A percentile compares a stretch with the other conserved stretches of the same genome.
Conservation (phyloP, 1,139 yeast genomes). For the Eremothecium cymbalariae region DNA sequence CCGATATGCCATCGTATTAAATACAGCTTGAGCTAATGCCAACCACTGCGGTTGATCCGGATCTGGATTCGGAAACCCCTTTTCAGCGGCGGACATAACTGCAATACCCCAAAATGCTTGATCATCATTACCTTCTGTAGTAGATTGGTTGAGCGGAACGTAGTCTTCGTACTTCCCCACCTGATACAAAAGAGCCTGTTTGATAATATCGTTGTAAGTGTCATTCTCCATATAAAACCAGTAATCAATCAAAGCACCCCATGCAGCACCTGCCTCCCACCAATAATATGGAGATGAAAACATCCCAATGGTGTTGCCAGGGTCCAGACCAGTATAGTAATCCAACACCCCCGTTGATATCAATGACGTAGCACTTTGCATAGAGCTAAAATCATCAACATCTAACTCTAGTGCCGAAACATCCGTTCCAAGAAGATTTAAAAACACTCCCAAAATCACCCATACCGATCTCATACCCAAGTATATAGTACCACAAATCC, state of each 20-base stretch:
- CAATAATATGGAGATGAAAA: slow-evolving; percentile 83
- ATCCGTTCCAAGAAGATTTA: not conserved
- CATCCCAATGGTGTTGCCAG: slow-evolving; percentile 80
- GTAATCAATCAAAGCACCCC: slow-evolving; percentile 79
- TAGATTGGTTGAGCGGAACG: slow-evolving; percentile 81
- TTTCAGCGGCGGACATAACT: slow-evolving; percentile 83
- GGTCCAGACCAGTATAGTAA: slow-evolving; percentile 64
- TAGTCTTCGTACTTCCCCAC: slow-evolving; percentile 70
- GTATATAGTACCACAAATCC: slow-evolving; percentile 3
- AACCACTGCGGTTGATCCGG: slow-evolving; percentile 55
- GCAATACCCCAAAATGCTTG: slow-evolving; percentile 97
- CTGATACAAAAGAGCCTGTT: slow-evolving; percentile 62
- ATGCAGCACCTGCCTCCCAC: slow-evolving; percentile 99
- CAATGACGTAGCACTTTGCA: slow-evolving; percentile 47
- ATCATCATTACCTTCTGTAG: slow-evolving; percentile 97
- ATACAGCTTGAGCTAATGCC: slow-evolving; percentile 67
- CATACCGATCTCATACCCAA: slow-evolving; percentile 4
- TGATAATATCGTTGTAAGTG: slow-evolving; percentile 52
- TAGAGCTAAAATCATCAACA: slow-evolving; percentile 32
- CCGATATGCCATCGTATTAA: slow-evolving; percentile 80
- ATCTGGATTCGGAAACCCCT: slow-evolving; percentile 74
- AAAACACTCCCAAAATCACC: too few species aligned
- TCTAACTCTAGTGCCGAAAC: slow-evolving; percentile 32
- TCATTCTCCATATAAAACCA: slow-evolving; percentile 65
- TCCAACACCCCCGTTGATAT: slow-evolving; percentile 70